These are phyloP conservation scores for Pterocarpus macrocarpus DNA, from an alignment of 306 rosid species.

Conservation along the genomic window DNA sequence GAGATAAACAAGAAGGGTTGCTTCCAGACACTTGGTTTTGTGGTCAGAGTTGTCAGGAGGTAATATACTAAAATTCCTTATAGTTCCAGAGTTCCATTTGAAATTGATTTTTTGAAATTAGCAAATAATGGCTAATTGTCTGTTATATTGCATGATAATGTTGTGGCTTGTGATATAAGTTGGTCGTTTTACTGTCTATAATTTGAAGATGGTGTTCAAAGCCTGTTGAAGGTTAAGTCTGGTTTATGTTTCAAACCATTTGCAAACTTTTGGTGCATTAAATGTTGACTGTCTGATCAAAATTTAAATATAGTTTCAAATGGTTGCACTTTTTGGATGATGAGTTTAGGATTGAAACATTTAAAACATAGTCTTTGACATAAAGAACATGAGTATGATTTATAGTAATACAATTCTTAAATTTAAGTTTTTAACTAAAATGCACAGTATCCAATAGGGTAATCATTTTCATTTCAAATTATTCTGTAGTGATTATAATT, in stretches of 20 bases:
- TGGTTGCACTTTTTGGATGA: conserved; percentile 19
- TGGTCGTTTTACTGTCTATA: conserved; percentile 33
- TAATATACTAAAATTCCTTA: conserved; percentile 46
- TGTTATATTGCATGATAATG: conserved; percentile 33
- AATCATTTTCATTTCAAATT: conserved; percentile 11
- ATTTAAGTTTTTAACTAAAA: conserved; percentile 2
- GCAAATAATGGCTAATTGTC: conserved; percentile 35
- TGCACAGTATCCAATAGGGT: background rate
- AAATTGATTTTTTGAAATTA: conserved; percentile 40
- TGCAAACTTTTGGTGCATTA: conserved; percentile 28
- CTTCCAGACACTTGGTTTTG: conserved; percentile 78
- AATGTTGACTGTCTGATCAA: conserved; percentile 43
- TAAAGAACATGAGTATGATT: background rate
- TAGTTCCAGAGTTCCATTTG: conserved; percentile 38
- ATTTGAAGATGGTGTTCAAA: conserved; percentile 22
- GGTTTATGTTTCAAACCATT: conserved; percentile 31
- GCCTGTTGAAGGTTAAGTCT: conserved; percentile 28
- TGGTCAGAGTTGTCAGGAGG: conserved; percentile 82
- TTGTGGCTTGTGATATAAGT: conserved; percentile 16
- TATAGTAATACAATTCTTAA: background rate
- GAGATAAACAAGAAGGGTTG: conserved; percentile 55
- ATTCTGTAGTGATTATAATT: conserved; percentile 18
- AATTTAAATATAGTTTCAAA: conserved; percentile 28
- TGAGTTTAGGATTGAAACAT: conserved; percentile 8
- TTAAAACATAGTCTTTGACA: conserved; percentile 13